Evolutionary conservation across 805 yeast species (phyloP).

Genomic region (Wickerhamomyces silvicola): DNA sequence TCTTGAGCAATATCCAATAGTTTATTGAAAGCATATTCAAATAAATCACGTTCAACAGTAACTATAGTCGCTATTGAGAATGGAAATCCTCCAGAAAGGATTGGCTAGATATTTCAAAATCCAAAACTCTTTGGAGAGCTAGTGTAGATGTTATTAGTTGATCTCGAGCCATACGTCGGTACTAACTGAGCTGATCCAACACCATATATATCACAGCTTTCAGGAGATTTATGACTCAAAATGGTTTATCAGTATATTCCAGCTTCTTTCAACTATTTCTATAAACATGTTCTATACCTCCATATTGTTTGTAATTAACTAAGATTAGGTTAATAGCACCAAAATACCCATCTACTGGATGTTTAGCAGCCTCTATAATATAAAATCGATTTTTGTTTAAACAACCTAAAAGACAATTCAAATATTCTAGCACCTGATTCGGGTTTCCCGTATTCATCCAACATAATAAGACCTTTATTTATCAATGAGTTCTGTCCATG

Average conservation of each 20-base stretch:
- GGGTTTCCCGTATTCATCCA: slow-evolving; percentile 49
- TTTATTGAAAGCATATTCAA: slow-evolving; percentile 43
- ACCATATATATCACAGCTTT: slow-evolving; percentile 46
- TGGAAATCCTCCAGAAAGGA: slow-evolving; percentile 93
- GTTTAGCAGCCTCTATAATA: slow-evolving; percentile 38
- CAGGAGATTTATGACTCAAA: slow-evolving; percentile 65
- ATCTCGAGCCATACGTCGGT: slow-evolving; percentile 73
- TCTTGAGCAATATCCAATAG: slow-evolving; percentile 48
- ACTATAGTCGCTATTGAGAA: slow-evolving; percentile 68
- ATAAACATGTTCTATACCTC: slow-evolving; percentile 8
- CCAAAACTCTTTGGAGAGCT: slow-evolving; percentile 42
- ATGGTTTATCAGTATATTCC: slow-evolving; percentile 34
- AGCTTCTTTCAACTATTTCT: slow-evolving; percentile 21
- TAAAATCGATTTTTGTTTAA: slow-evolving; percentile 25
- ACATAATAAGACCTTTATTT: slow-evolving; percentile 27
- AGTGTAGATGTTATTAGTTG: slow-evolving; percentile 69
- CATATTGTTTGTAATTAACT: slow-evolving; percentile 8
- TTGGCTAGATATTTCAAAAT: slow-evolving; percentile 29
- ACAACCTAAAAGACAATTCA: slow-evolving; percentile 38
- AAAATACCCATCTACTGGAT: slow-evolving; percentile 66
- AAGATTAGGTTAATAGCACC: slow-evolving; percentile 48
- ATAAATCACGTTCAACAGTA: slow-evolving; percentile 34
- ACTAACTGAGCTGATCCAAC: slow-evolving; percentile 39
- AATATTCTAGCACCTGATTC: slow-evolving; percentile 76
- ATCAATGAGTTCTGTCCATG: slow-evolving; percentile 10